These are phyloP conservation scores for Botrytis byssoidea DNA, from an alignment of 2,329 filamentous ascomycete genomes.

Conservation along the genomic window DNA sequence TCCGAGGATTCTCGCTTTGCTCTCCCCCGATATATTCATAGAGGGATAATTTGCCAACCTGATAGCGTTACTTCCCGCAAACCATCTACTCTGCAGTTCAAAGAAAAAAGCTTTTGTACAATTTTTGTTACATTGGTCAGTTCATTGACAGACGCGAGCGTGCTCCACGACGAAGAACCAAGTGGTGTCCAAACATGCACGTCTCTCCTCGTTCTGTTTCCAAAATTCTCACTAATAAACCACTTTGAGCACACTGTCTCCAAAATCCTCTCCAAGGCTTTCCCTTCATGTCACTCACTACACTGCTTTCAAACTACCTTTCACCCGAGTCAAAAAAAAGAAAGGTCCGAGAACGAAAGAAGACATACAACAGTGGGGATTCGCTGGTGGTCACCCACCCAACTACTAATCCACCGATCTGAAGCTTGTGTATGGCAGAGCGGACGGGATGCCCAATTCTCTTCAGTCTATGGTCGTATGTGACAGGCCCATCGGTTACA, in stretches of 20 bases:
- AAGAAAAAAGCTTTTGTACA: too few relatives aligned
- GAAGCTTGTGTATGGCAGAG: slow-evolving; percentile 13
- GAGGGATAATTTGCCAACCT: not conserved
- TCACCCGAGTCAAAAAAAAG: not conserved
- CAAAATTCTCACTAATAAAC: not conserved
- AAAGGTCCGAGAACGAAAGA: not conserved
- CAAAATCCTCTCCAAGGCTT: not conserved
- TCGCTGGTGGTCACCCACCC: slow-evolving; percentile 11
- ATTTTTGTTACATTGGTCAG: not conserved
- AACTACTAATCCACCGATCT: slow-evolving; percentile 14
- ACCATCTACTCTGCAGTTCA: not conserved
- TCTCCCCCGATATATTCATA: too few relatives aligned
- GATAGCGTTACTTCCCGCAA: not conserved
- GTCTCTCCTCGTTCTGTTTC: not conserved
- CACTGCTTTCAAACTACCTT: not conserved
- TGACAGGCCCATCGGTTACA: fast-evolving
- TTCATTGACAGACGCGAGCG: not conserved
- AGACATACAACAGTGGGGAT: not conserved
- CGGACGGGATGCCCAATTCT: slow-evolving; percentile 15
- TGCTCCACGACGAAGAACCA: not conserved
- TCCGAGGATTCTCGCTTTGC: not conserved
- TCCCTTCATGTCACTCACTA: not conserved
- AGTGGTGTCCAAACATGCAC: not conserved
- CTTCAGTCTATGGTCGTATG: slow-evolving; percentile 15
- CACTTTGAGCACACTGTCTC: not conserved